A percentile compares a stretch with the other conserved stretches of the same genome.
Conservation (phyloP, 2,329 filamentous ascomycete species). For the Ophiostoma sp. region DNA sequence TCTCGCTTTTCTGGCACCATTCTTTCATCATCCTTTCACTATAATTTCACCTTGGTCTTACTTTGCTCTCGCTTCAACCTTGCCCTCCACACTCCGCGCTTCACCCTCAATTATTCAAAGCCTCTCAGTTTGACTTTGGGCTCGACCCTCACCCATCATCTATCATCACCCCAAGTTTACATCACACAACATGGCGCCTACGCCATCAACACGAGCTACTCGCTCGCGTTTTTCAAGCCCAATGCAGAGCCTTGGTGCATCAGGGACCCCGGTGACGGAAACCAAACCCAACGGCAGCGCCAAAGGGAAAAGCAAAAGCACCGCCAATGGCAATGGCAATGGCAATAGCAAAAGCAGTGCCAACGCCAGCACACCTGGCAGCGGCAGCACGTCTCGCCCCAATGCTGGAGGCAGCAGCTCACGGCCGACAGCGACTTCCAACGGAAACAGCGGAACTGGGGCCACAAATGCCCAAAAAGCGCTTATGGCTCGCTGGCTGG, state of each 20-base stretch:
- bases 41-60: not conserved
- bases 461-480: conserved; percentile 40
- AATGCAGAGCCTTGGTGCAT: conserved; percentile 31
- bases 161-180: not conserved
- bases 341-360: not conserved
- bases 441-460: not conserved
- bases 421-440: not conserved
- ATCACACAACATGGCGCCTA: conserved; percentile 28
- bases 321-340: not conserved
- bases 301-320: not conserved
- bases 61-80: not conserved
- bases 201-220: conserved; percentile 45
- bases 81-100: too few species aligned
- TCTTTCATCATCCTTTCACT: too few species aligned
- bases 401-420: conserved; percentile 27
- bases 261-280: conserved; percentile 17
- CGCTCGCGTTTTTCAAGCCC: conserved; percentile 56
- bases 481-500: conserved; percentile 52
- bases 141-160: not conserved
- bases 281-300: not conserved
- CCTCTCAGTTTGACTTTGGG: not conserved
- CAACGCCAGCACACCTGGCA: conserved; percentile 12
- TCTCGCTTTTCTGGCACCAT: not conserved
- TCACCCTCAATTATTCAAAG: not conserved
- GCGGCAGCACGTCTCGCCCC: conserved; percentile 7